A percentile compares a stretch with the other conserved stretches of the same genome.
phyloP scores from a whole-genome alignment of 345 rosid genomes.

The Lumnitzera littorea region DNA sequence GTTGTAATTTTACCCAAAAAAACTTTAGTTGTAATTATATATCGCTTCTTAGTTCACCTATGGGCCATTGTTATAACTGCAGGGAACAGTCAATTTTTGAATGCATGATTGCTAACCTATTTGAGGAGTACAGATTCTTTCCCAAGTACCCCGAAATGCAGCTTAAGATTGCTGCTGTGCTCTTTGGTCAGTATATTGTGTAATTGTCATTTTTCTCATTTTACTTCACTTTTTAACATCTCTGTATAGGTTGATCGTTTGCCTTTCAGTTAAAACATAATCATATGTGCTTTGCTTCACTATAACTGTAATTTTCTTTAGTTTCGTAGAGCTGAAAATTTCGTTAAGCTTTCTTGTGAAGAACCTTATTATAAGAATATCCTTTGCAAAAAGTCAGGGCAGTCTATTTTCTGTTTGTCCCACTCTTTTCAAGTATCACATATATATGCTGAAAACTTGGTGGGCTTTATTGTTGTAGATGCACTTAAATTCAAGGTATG shows the following conservation, averaged over 20 bases:
- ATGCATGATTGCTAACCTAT: constrained; percentile 92
- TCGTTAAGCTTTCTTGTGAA: too few species aligned
- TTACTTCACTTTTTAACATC: background rate
- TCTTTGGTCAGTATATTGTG: constrained; percentile 49
- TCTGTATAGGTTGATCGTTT: background rate
- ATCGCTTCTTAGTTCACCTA: too few species aligned
- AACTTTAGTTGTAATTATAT: too few species aligned
- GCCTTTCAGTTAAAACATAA: background rate
- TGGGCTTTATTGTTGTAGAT: too few species aligned
- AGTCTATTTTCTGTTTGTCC: too few species aligned
- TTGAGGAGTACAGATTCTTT: constrained; percentile 92
- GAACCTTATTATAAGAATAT: too few species aligned
- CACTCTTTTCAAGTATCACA: too few species aligned
- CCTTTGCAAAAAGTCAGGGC: too few species aligned
- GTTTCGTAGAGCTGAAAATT: too few species aligned
- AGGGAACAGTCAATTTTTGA: constrained; percentile 90
- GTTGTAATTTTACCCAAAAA: too few species aligned
- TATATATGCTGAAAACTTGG: too few species aligned
- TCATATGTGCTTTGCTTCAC: background rate
- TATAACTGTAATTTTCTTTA: background rate
- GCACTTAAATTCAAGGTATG: too few species aligned
- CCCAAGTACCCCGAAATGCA: constrained; percentile 97
- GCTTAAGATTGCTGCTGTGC: constrained; percentile 83
- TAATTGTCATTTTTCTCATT: background rate
- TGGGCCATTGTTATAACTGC: constrained; percentile 14